Conservation (phyloP, 805 yeast species). For the Ogataea wickerhamii region DNA sequence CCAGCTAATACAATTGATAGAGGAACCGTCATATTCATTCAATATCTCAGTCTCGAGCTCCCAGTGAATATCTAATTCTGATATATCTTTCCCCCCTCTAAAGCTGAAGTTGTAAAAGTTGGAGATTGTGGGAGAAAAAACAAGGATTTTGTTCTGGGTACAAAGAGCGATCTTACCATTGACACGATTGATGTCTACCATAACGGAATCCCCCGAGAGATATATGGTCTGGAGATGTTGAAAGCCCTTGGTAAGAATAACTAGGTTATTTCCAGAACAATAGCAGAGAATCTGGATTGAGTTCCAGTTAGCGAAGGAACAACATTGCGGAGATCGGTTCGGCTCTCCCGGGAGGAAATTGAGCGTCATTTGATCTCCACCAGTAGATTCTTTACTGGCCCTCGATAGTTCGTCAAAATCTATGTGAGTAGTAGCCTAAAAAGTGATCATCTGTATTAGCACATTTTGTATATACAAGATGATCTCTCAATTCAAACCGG, state of each 20-base stretch:
- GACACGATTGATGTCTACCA: conserved; percentile 57
- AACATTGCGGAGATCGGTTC: conserved; percentile 50
- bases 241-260: conserved; percentile 53
- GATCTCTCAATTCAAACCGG: no score
- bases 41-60: conserved; percentile 25
- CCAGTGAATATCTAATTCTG: conserved; percentile 33
- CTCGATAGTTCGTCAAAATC: no score
- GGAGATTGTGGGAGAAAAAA: conserved; percentile 58
- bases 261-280: conserved; percentile 85
- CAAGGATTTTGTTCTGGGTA: conserved; percentile 37
- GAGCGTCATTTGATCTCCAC: conserved; percentile 57
- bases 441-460: no score
- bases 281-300: conserved; percentile 62
- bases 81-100: conserved; percentile 30
- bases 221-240: conserved; percentile 72
- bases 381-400: no score
- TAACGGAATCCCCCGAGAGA: conserved; percentile 59
- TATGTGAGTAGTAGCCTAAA: no score
- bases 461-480: no score
- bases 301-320: conserved; percentile 64
- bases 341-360: conserved; percentile 87
- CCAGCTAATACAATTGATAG: conserved; percentile 33
- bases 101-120: conserved; percentile 36
- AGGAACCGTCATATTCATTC: conserved; percentile 21
- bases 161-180: conserved; percentile 65